Base-by-base conservation (phyloP, 768 basidiomycete genomes). In the Lentinula sp. region DNA sequence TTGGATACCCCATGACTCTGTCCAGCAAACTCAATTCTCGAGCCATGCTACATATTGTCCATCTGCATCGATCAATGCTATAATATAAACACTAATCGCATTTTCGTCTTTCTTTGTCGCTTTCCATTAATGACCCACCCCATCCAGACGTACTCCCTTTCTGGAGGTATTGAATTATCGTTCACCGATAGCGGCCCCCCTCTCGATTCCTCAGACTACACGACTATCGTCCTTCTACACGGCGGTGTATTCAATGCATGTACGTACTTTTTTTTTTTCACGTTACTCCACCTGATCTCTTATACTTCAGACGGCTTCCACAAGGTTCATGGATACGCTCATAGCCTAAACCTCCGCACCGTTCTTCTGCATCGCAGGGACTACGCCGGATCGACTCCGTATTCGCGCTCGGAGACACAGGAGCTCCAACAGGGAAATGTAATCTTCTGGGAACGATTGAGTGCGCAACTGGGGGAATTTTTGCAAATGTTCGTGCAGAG, bases 331-430 rank as follows among this genome's bases (percentile, higher is more conserved):
- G 23, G 21, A 8, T 43, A 53, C 23, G 65, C 62, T 2, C 62
- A 62, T 43, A 16, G 48, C 8, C 42, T 65, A 7, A 68, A 69
- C 43, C 49, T 70, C 8, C 65, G 70, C 2, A 40, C 67, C 11
- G 61, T 70, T 9, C 18, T 66, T 54, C 45, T 64, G 21, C 69
- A 68, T 57, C 63, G 70, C 10, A 55, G 70, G 37, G 66, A 66
- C 32, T 70, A 70, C 57, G 50, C 61, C 4, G 68, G 67, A 5
- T 65, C 68, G 7, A 66, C 70, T 4, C 59, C 57, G 28, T 71
- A 69, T 54, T 60, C 64, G 13, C 62, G 65, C 46, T 59, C 35
- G 15, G 70, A 70, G 46, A 51, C 68, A 6, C 59, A 61, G 2
- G 65, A 66, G 15, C 57, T 70, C 16, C 28, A 35, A 13, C 48